Percentiles rank a stretch among this genome's conserved stretches.
Evolutionary conservation across 306 rosid species (phyloP).

Genomic region (Vicia villosa): DNA sequence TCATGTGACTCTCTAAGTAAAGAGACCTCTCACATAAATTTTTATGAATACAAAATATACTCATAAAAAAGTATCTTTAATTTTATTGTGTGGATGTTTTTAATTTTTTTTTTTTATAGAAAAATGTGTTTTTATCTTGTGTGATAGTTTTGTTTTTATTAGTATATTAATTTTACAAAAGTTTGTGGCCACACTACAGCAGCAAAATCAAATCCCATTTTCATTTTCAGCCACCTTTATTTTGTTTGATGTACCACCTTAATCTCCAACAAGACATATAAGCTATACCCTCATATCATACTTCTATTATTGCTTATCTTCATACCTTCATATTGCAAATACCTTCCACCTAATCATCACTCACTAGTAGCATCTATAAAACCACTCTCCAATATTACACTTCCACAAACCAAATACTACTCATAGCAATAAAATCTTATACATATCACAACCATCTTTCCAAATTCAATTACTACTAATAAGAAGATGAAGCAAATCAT

Average conservation of each 20-base stretch:
- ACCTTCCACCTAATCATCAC: slow-evolving; percentile 37
- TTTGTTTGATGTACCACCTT: slow-evolving; percentile 36
- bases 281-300: slow-evolving; percentile 23
- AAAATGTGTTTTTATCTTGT: too few relatives aligned
- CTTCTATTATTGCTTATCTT: too few relatives aligned
- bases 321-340: not conserved
- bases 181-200: slow-evolving; percentile 19
- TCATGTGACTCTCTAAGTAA: too few relatives aligned
- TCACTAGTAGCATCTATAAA: slow-evolving; percentile 38
- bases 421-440: not conserved
- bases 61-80: too few relatives aligned
- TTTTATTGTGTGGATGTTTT: too few relatives aligned
- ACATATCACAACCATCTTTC: not conserved
- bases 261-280: slow-evolving; percentile 16
- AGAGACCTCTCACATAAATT: too few relatives aligned
- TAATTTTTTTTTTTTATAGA: too few relatives aligned
- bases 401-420: slow-evolving; percentile 32
- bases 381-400: not conserved
- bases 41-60: too few relatives aligned
- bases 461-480: slow-evolving; percentile 6
- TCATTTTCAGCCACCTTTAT: slow-evolving; percentile 17
- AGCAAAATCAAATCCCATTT: slow-evolving; percentile 30
- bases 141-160: too few relatives aligned
- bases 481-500: slow-evolving; percentile 35
- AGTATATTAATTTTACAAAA: not conserved